phyloP scores from a whole-genome alignment of 805 yeast genomes.

The Zygotorulaspora florentina region DNA sequence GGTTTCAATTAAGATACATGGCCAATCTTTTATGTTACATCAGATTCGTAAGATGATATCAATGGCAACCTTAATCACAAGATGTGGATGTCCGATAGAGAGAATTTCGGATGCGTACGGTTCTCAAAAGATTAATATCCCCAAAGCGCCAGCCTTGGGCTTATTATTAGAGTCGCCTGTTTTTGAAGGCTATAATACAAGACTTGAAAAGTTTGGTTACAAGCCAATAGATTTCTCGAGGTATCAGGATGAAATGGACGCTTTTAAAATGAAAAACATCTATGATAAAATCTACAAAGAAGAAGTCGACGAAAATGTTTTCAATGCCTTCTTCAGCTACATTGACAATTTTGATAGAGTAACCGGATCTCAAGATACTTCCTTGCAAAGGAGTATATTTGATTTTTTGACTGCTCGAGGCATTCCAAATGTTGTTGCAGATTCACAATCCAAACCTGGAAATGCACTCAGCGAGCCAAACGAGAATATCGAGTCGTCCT shows the following conservation, averaged over 20 bases:
- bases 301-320: constrained; percentile 82
- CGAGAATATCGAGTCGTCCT: no score
- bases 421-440: constrained; percentile 21
- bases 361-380: constrained; percentile 51
- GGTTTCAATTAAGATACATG: constrained; percentile 94
- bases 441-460: neutral
- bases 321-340: constrained; percentile 86
- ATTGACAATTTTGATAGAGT: constrained; percentile 67
- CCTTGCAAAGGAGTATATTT: constrained; percentile 35
- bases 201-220: constrained; percentile 71
- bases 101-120: constrained; percentile 77
- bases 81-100: constrained; percentile 78
- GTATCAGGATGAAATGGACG: constrained; percentile 69
- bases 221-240: constrained; percentile 64
- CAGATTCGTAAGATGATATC: constrained; percentile 98
- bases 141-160: constrained; percentile 97
- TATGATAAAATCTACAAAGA: constrained; percentile 90
- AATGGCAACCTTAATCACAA: constrained; percentile 79
- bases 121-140: constrained; percentile 73
- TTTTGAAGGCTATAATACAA: constrained; percentile 75
- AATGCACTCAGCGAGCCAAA: no score
- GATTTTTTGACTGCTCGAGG: constrained; percentile 43
- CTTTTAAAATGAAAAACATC: constrained; percentile 79
- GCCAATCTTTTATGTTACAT: constrained; percentile 97
- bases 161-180: constrained; percentile 87